Conservation (phyloP, 768 basidiomycete genomes). For the Trametes cubensis region DNA sequence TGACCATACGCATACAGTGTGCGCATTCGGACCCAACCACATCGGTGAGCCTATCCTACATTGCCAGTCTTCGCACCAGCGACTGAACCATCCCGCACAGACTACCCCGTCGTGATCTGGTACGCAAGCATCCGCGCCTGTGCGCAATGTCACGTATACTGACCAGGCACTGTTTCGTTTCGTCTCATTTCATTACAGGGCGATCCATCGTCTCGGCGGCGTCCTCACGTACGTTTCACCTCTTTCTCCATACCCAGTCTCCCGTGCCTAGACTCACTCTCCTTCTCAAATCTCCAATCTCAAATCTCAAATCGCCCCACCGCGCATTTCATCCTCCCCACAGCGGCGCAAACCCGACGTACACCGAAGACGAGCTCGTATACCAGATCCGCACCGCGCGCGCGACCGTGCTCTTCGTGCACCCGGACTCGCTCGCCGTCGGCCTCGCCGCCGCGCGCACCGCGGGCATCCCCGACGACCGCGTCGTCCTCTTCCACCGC, state of each 20-base stretch:
- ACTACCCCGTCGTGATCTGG: slow-evolving; percentile 33
- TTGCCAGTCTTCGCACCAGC: neutral
- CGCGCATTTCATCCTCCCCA: too few species aligned
- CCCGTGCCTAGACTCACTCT: too few species aligned
- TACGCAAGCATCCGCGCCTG: slow-evolving; percentile 1
- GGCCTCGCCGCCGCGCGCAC: slow-evolving; percentile 30
- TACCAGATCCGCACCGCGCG: slow-evolving; percentile 34
- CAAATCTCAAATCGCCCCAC: too few species aligned
- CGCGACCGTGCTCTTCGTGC: slow-evolving; percentile 30
- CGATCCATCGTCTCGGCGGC: slow-evolving; percentile 57
- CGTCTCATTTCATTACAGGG: slow-evolving; percentile 36
- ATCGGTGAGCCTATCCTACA: slow-evolving; percentile 38
- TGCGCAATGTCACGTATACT: neutral
- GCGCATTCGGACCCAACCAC: slow-evolving; percentile 70
- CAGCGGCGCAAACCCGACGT: slow-evolving; percentile 37
- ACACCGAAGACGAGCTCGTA: slow-evolving; percentile 35
- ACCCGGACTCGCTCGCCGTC: slow-evolving; percentile 28
- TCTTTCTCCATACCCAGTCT: neutral
- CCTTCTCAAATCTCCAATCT: too few species aligned
- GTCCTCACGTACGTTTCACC: slow-evolving; percentile 52
- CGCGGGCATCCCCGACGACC: slow-evolving; percentile 27
- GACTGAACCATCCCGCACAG: slow-evolving; percentile 10
- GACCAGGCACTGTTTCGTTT: neutral
- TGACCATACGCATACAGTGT: slow-evolving; percentile 41
- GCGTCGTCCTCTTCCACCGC: slow-evolving; percentile 30